A percentile compares a stretch with the other conserved stretches of the same genome.
Conservation (phyloP, 2,329 filamentous ascomycete genomes). For the Phialophora expanda region DNA sequence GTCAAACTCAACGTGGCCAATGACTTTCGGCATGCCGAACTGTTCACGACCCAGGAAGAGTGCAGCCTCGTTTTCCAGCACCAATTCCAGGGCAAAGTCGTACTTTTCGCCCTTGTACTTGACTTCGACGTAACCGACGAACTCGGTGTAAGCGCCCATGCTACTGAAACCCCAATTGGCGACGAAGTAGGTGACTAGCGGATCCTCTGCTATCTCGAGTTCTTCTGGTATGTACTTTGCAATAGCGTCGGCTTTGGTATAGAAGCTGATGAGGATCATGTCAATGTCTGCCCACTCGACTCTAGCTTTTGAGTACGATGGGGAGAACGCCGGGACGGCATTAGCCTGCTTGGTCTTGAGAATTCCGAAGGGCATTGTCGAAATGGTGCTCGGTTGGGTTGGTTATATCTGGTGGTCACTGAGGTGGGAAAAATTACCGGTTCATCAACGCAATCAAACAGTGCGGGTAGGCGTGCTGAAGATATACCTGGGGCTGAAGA, state of each 20-base stretch:
- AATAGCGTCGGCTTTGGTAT: background rate
- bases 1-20: constrained; percentile 5
- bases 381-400: background rate
- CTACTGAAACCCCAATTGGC: background rate
- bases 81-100: constrained; percentile 10
- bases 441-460: background rate
- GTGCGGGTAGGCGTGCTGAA: background rate
- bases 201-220: constrained; percentile 2
- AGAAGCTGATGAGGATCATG: constrained; percentile 8
- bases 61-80: constrained; percentile 6
- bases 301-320: background rate
- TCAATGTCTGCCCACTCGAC: constrained; percentile 2
- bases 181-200: background rate
- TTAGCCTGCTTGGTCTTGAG: background rate
- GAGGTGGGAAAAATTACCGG: background rate
- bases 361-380: background rate
- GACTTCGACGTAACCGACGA: background rate
- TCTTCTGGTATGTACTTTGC: background rate
- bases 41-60: constrained; percentile 6
- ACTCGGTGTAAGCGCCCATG: constrained; percentile 6
- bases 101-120: constrained; percentile 1
- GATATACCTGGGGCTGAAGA: background rate
- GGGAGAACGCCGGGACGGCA: background rate
- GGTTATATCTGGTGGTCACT: background rate
- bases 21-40: constrained; percentile 7